Percentiles rank a stretch among this genome's conserved stretches.
Conservation (phyloP, 306 rosid species). For the Pueraria montana region DNA sequence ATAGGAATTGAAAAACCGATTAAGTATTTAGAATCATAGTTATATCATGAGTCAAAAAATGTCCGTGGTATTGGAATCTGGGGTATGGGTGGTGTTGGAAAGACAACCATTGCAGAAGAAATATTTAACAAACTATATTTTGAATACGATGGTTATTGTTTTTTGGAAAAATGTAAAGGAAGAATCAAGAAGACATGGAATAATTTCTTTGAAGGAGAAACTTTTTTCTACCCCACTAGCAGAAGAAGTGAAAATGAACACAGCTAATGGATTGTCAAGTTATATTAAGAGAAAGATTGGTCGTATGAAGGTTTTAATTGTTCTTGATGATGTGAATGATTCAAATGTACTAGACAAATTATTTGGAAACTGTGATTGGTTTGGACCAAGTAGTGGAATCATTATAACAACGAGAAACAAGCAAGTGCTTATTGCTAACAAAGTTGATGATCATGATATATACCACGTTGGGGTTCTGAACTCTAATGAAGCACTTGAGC, state of each 20-base stretch:
- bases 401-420: conserved; percentile 33
- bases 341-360: neutral
- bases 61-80: too few relatives aligned
- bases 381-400: neutral
- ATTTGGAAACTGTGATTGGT: neutral
- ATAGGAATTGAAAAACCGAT: too few relatives aligned
- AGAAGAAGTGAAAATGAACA: neutral
- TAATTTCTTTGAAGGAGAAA: neutral
- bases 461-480: neutral
- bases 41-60: too few relatives aligned
- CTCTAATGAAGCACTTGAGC: neutral
- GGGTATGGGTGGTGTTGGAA: too few relatives aligned
- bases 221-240: neutral
- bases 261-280: neutral
- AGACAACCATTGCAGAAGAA: too few relatives aligned
- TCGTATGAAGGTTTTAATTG: conserved; percentile 13
- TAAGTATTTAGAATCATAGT: too few relatives aligned
- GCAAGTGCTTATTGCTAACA: neutral
- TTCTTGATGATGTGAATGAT: conserved; percentile 45
- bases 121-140: too few relatives aligned
- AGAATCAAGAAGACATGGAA: neutral
- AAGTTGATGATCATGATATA: conserved; percentile 21
- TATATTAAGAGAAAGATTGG: neutral
- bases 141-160: neutral
- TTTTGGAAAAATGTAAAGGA: conserved; percentile 19